Evolutionary conservation across 306 rosid species (phyloP).

Genomic region (Fragaria vesca): DNA sequence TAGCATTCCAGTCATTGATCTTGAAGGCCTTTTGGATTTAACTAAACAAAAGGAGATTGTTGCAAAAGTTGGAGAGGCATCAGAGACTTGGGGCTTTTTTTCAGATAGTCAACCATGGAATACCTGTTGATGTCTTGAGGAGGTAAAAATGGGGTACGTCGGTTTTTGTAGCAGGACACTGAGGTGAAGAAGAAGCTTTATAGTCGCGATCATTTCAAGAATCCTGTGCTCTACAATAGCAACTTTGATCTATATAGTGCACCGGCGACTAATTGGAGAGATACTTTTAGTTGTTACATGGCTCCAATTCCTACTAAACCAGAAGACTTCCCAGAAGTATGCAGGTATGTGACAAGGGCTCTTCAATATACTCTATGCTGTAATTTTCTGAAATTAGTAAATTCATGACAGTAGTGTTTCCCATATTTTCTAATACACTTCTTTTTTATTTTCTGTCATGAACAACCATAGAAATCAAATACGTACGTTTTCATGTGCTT

Average conservation of each 20-base stretch:
- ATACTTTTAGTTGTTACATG: slow-evolving; percentile 12
- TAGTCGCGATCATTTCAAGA: slow-evolving; percentile 15
- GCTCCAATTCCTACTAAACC: slow-evolving; percentile 8
- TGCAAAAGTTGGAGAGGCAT: slow-evolving; percentile 30
- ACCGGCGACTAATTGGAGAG: slow-evolving; percentile 17
- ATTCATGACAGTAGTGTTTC: background rate
- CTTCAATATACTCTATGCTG: background rate
- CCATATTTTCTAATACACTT: background rate
- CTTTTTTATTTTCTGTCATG: background rate
- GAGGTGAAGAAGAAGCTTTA: slow-evolving; percentile 37
- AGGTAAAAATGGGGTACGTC: slow-evolving; percentile 31
- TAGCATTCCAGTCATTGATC: slow-evolving; percentile 37
- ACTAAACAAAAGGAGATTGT: slow-evolving; percentile 21
- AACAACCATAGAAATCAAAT: background rate
- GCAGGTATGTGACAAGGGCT: background rate
- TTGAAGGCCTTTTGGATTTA: slow-evolving; percentile 15
- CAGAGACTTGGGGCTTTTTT: slow-evolving; percentile 46
- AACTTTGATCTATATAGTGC: slow-evolving; percentile 33
- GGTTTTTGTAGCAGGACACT: slow-evolving; percentile 39
- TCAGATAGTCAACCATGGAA: slow-evolving; percentile 48
- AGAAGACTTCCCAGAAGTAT: slow-evolving; percentile 2
- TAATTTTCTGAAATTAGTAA: background rate
- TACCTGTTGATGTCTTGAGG: slow-evolving; percentile 34
- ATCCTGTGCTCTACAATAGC: slow-evolving; percentile 22
- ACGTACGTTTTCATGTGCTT: background rate